phyloP scores from a whole-genome alignment of 805 yeast genomes.

The Barnettozyma californica region DNA sequence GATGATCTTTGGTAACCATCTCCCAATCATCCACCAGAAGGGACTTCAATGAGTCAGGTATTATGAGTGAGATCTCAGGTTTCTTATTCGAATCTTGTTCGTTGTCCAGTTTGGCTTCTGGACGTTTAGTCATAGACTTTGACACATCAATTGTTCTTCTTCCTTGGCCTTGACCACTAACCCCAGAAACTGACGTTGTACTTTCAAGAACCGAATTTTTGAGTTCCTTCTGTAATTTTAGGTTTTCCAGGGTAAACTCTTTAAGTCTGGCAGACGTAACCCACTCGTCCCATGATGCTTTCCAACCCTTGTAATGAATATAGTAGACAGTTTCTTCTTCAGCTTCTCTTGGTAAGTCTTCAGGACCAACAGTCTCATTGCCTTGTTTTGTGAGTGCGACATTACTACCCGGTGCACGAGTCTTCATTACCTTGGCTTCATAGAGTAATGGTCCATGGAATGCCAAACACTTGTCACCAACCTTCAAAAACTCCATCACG shows the following conservation, averaged over 20 bases:
- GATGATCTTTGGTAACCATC: constrained; percentile 72
- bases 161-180: constrained; percentile 1
- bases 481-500: constrained; percentile 3
- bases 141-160: constrained; percentile 15
- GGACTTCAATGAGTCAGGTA: constrained; percentile 65
- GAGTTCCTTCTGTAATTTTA: constrained; percentile 56
- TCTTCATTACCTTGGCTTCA: constrained; percentile 74
- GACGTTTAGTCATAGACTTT: constrained; percentile 13
- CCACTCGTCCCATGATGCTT: constrained; percentile 96
- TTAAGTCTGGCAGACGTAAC: constrained; percentile 64
- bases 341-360: constrained; percentile 32
- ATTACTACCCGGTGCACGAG: constrained; percentile 49
- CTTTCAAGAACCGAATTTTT: constrained; percentile 39
- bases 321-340: constrained; percentile 43
- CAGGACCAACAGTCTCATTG: constrained; percentile 25
- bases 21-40: constrained; percentile 93
- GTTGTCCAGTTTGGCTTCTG: constrained; percentile 28
- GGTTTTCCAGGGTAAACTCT: constrained; percentile 63
- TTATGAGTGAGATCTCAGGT: constrained; percentile 44
- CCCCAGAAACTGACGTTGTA: constrained; percentile 18
- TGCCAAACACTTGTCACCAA: constrained; percentile 53
- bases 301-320: constrained; percentile 95
- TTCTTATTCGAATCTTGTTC: constrained; percentile 22
- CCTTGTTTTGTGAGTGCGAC: constrained; percentile 38
- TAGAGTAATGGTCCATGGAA: constrained; percentile 88